Conservation (phyloP, 805 yeast genomes). For the Candida sonorensis region DNA sequence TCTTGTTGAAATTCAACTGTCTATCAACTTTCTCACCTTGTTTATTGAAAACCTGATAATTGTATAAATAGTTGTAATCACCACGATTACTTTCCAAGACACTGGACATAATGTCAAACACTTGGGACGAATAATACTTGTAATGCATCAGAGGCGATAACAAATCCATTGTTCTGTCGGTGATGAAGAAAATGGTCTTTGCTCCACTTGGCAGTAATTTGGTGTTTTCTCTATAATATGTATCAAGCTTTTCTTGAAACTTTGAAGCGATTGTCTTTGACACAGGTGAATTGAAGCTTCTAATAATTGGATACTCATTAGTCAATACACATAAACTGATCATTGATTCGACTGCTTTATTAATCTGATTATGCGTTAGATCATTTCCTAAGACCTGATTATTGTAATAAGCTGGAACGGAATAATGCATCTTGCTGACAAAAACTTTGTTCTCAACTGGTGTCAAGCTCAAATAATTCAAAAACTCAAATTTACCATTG, state of each 20-base stretch:
- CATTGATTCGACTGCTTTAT: constrained; percentile 54
- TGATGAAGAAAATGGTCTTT: constrained; percentile 58
- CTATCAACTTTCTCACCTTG: constrained; percentile 18
- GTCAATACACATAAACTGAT: constrained; percentile 68
- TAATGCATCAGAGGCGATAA: constrained; percentile 84
- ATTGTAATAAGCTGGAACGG: constrained; percentile 71
- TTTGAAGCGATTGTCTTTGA: constrained; percentile 54
- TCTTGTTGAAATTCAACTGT: constrained; percentile 18
- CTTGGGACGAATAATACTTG: constrained; percentile 87
- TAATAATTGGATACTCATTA: constrained; percentile 82
- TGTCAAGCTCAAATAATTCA: constrained; percentile 39
- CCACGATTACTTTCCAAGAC: constrained; percentile 20
- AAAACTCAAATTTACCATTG: constrained; percentile 15
- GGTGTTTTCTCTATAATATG: constrained; percentile 62
- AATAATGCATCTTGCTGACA: constrained; percentile 51
- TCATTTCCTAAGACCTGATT: constrained; percentile 58
- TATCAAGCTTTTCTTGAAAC: constrained; percentile 66
- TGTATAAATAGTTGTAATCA: constrained; percentile 20
- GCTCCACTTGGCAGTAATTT: constrained; percentile 51
- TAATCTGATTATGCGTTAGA: constrained; percentile 51
- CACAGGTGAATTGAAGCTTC: constrained; percentile 58
- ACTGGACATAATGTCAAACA: constrained; percentile 54
- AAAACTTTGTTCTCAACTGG: constrained; percentile 71
- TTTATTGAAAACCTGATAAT: constrained; percentile 22
- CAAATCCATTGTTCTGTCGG: constrained; percentile 80